Conservation (phyloP, 2,329 filamentous ascomycete species). For the Metarhizium anisopliae region DNA sequence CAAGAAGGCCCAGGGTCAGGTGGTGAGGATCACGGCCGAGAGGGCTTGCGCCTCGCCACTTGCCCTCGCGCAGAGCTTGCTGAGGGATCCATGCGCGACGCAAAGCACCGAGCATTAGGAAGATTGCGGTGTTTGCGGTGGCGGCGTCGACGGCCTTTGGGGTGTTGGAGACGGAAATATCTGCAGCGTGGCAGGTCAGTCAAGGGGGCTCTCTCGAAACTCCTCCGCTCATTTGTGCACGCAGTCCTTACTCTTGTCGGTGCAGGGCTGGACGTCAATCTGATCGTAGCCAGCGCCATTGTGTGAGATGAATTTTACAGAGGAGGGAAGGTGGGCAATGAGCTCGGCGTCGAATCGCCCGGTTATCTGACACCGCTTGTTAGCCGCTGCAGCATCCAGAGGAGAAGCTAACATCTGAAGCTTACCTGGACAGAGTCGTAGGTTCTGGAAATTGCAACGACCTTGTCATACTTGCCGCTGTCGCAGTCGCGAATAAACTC, state of each 20-base stretch:
- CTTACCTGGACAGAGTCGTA: slow-evolving; percentile 19
- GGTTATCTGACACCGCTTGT: slow-evolving; percentile 33
- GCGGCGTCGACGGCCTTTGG: slow-evolving; percentile 60
- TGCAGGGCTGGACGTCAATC: slow-evolving; percentile 56
- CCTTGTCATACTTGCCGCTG: slow-evolving; percentile 45
- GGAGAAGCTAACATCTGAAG: not conserved
- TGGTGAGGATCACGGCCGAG: slow-evolving; percentile 59
- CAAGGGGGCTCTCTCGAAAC: not conserved
- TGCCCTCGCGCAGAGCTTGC: slow-evolving; percentile 44
- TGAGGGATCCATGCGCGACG: slow-evolving; percentile 56
- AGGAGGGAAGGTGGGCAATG: slow-evolving; percentile 33
- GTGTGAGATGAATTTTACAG: slow-evolving; percentile 34
- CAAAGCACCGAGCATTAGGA: slow-evolving; percentile 60
- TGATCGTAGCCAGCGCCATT: slow-evolving; percentile 55
- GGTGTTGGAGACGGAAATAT: slow-evolving; percentile 56
- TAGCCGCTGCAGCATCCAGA: not conserved
- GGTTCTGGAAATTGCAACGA: slow-evolving; percentile 51
- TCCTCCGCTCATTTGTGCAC: not conserved
- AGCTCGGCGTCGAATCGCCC: slow-evolving; percentile 56
- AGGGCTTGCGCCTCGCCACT: slow-evolving; percentile 44
- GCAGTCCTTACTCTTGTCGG: slow-evolving; percentile 13
- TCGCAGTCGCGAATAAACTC: slow-evolving; percentile 37
- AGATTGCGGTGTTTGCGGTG: slow-evolving; percentile 63
- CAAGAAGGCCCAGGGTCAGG: slow-evolving; percentile 50
- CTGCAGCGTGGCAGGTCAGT: not conserved